Conservation (phyloP, 1,284 basidiomycete species). For the Mrakiaceae sp. region DNA sequence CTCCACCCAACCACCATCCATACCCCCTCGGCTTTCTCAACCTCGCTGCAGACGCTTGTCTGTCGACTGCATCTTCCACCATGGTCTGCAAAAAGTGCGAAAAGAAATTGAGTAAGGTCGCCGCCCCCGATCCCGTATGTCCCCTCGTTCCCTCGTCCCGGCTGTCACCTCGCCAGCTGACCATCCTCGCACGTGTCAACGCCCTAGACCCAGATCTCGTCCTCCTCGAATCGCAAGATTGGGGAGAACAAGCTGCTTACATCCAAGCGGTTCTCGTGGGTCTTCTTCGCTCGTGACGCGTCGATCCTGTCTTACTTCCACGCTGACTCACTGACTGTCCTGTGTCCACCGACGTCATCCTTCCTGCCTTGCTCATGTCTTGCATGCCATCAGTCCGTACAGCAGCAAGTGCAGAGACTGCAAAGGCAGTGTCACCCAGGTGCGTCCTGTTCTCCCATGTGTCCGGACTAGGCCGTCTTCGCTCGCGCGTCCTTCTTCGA, state of each 20-base stretch:
- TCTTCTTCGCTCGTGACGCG: not conserved
- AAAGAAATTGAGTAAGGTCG: conserved; percentile 24
- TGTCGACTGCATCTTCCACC: not conserved
- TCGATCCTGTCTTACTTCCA: not conserved
- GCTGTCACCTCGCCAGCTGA: not conserved
- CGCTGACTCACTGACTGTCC: conserved; percentile 22
- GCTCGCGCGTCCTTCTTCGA: not conserved
- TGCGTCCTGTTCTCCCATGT: not conserved
- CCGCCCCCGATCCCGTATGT: conserved; percentile 8
- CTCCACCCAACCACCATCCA: too few relatives aligned
- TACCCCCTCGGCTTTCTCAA: too few relatives aligned
- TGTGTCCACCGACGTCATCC: conserved; percentile 23
- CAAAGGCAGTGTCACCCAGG: conserved; percentile 25
- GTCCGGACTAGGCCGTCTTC: too few relatives aligned
- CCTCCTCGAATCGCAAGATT: conserved; percentile 33
- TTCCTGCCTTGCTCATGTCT: too few relatives aligned
- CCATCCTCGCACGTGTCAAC: conserved; percentile 21
- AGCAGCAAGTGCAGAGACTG: conserved; percentile 36
- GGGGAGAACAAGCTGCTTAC: conserved; percentile 37
- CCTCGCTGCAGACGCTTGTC: too few relatives aligned
- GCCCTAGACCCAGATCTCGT: conserved; percentile 29
- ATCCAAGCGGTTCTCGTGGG: conserved; percentile 23
- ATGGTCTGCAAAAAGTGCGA: conserved; percentile 40
- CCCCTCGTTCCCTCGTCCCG: not conserved
- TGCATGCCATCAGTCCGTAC: conserved; percentile 27